phyloP scores from a whole-genome alignment of 2,329 filamentous ascomycete species.

The Coniochaeta sp. region DNA sequence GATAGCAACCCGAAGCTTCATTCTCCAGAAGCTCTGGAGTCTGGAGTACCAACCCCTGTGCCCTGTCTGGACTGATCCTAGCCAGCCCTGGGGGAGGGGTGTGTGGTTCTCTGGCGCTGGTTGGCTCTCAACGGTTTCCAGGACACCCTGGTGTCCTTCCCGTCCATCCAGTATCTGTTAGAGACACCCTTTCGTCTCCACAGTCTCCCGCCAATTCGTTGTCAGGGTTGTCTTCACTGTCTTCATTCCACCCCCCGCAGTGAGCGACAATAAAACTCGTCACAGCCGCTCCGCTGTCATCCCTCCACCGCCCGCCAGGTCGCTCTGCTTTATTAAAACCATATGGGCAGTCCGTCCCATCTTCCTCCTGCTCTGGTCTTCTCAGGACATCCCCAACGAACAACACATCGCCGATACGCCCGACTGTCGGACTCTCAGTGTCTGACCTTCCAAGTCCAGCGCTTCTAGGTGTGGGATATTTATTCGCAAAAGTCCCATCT shows the following conservation, averaged over 20 bases:
- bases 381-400: not conserved
- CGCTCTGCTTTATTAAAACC: not conserved
- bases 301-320: not conserved
- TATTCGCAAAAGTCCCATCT: not conserved
- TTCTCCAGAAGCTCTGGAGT: not conserved
- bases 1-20: not conserved
- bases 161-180: not conserved
- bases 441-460: not conserved
- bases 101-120: not conserved
- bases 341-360: not conserved
- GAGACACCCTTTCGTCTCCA: not conserved
- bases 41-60: not conserved
- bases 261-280: conserved; percentile 3
- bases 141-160: not conserved
- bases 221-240: conserved; percentile 1
- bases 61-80: not conserved
- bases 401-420: not conserved
- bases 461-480: not conserved
- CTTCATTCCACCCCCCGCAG: conserved; percentile 1
- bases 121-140: not conserved
- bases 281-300: conserved; percentile 1
- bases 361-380: not conserved
- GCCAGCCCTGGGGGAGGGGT: not conserved
- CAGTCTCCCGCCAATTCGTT: conserved; percentile 1
- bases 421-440: not conserved